Conservation (phyloP, 2,329 filamentous ascomycete species). For the Pseudogymnoascus sp. region DNA sequence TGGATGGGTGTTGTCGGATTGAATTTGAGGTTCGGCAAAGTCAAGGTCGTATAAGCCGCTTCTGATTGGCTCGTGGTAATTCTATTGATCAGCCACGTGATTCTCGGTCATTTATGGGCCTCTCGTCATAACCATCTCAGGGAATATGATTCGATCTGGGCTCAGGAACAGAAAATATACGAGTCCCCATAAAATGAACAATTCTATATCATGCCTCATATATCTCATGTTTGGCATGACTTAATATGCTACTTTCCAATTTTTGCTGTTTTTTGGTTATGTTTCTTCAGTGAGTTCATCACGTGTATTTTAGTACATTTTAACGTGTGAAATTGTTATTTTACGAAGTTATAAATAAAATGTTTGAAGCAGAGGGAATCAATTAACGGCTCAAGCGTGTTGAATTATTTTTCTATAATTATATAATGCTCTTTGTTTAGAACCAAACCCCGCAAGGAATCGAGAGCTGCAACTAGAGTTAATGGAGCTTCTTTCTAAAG, state of each 20-base stretch:
- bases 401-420: not conserved
- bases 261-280: not conserved
- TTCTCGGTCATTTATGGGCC: not conserved
- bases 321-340: not conserved
- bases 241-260: not conserved
- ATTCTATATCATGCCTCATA: not conserved
- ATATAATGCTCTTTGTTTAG: not conserved
- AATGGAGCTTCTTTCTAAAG: not conserved
- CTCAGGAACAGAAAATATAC: not conserved
- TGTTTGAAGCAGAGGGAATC: not conserved
- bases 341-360: not conserved
- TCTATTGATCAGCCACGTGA: not conserved
- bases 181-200: not conserved
- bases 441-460: not conserved
- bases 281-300: not conserved
- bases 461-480: not conserved
- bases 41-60: slow-evolving; percentile 8
- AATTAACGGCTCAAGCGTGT: no score
- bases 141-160: not conserved
- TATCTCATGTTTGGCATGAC: not conserved
- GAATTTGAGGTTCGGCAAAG: slow-evolving; percentile 11
- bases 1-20: slow-evolving; percentile 12
- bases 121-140: not conserved
- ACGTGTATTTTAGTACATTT: not conserved
- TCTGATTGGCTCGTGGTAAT: not conserved